phyloP scores from a whole-genome alignment of 345 rosid species.

The Ailanthus altissimus region DNA sequence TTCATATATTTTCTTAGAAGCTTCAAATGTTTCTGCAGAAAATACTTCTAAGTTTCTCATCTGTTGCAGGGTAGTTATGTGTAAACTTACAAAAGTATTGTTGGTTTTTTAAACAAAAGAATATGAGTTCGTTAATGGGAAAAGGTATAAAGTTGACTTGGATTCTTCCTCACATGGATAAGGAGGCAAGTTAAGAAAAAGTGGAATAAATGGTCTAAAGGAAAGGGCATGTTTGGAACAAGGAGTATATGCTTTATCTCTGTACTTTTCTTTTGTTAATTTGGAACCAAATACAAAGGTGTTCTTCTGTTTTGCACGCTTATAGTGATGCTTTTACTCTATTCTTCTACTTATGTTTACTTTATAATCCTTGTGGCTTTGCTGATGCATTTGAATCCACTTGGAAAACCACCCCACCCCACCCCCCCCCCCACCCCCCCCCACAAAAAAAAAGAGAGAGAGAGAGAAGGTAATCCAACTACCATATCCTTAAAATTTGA shows the following conservation, averaged over 20 bases:
- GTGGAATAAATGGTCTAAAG: not conserved
- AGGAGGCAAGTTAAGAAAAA: slow-evolving; percentile 10
- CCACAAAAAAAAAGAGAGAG: too few relatives aligned
- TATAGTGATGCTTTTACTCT: not conserved
- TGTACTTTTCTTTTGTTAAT: not conserved
- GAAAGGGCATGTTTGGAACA: slow-evolving; percentile 3
- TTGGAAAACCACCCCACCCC: too few relatives aligned
- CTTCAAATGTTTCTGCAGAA: not conserved
- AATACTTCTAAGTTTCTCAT: not conserved
- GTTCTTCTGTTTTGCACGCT: not conserved
- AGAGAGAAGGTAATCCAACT: not conserved
- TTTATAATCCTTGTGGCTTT: not conserved
- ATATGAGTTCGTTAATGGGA: not conserved
- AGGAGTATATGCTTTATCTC: not conserved
- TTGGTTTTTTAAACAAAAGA: not conserved
- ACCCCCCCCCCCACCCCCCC: too few relatives aligned
- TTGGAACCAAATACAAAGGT: not conserved
- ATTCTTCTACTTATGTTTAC: not conserved
- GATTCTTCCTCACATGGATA: slow-evolving; percentile 24
- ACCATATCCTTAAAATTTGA: not conserved
- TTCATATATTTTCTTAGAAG: not conserved
- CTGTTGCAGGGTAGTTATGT: not conserved
- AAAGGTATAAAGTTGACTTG: slow-evolving; percentile 7
- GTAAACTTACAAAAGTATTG: not conserved
- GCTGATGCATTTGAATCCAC: slow-evolving; percentile 8